Evolutionary conservation across 1,284 basidiomycete species (phyloP).

Genomic region (Austropuccinia psidii): DNA sequence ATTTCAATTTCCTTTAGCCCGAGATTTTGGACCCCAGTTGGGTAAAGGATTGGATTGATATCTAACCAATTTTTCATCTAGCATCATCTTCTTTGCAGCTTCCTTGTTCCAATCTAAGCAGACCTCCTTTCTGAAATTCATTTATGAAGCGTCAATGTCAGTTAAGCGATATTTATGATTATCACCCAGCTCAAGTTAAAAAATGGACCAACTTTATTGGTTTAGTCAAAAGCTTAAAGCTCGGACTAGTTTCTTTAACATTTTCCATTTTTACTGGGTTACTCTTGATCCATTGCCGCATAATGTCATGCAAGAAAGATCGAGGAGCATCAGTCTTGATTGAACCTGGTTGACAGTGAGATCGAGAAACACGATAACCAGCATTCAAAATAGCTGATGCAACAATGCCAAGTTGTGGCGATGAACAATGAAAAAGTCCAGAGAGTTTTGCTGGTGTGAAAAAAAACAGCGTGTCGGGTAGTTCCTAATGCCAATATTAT

Average conservation of each 20-base stretch:
- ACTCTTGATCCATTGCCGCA: slow-evolving; percentile 69
- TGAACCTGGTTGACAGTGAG: slow-evolving; percentile 79
- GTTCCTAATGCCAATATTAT: slow-evolving; percentile 56
- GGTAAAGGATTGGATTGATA: slow-evolving; percentile 86
- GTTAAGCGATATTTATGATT: slow-evolving; percentile 7
- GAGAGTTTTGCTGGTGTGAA: slow-evolving; percentile 78
- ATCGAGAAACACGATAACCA: slow-evolving; percentile 75
- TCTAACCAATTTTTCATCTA: slow-evolving; percentile 67
- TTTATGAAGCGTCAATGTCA: not conserved
- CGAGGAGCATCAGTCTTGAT: slow-evolving; percentile 79
- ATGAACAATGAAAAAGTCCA: slow-evolving; percentile 70
- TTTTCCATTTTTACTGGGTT: slow-evolving; percentile 72
- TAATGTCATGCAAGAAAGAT: slow-evolving; percentile 68
- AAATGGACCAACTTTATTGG: slow-evolving; percentile 39
- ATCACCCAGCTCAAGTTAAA: no score
- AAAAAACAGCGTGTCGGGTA: slow-evolving; percentile 68
- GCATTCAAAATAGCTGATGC: slow-evolving; percentile 83
- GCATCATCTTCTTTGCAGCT: slow-evolving; percentile 54
- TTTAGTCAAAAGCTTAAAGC: slow-evolving; percentile 39
- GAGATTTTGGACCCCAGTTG: slow-evolving; percentile 73
- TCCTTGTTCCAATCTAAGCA: slow-evolving; percentile 67
- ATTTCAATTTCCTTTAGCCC: no score
- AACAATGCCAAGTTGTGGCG: slow-evolving; percentile 65
- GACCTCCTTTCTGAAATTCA: slow-evolving; percentile 55
- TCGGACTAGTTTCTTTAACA: slow-evolving; percentile 45